Evolutionary conservation across 768 basidiomycete species (phyloP), one percentile per base, ranked within the genome.

Genomic region (Xerocomus spinulosus): DNA sequence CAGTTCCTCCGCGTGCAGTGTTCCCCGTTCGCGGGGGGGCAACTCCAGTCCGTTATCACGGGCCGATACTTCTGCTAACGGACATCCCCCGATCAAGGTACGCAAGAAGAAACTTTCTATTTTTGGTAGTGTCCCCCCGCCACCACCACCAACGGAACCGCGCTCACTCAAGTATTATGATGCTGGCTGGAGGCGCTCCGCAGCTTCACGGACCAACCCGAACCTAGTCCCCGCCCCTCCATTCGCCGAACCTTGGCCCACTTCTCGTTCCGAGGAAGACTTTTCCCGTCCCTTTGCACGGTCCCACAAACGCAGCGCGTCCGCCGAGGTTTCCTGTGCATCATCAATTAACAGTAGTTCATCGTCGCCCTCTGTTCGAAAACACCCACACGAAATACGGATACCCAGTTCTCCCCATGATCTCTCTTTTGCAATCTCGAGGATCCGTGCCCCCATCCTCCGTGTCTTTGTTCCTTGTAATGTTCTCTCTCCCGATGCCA

Each of bases 381-480:
- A 53, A 44, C 4, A 40, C 17, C 40, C 25, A 15, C n/a, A 49
- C 18, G 59, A 62, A 13, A 26, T 53, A 15, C 53, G 46, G 20
- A 46, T 36, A 1, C 51, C 58, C 15, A 56, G 32, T 33, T 70
- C 78, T 5, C 79, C 79, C 20, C 87, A 89, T 58, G 85, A 87
- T 53, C 70, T 91, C 32, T 65, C 60, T 37, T 64, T 76, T 37
- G 85, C 85, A 12, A 80, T 75, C 3, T 80, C 74, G 17, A 77
- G 80, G 26, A 70, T 68, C 4, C 83, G 85, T 12, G 87, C 87
- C 4, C 88, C 88, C 2, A 71, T 91, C 40, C 69, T 85, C 38
- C 82, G 85, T 23, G 79, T 86, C 40, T 92, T 85, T 53, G 80
- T 86, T 21, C 88, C 88, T 2, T 88, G 84, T 54, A 69, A 78